These are phyloP conservation scores for Gossypium mustelinum DNA, from an alignment of 345 rosid genomes.

Conservation along the genomic window DNA sequence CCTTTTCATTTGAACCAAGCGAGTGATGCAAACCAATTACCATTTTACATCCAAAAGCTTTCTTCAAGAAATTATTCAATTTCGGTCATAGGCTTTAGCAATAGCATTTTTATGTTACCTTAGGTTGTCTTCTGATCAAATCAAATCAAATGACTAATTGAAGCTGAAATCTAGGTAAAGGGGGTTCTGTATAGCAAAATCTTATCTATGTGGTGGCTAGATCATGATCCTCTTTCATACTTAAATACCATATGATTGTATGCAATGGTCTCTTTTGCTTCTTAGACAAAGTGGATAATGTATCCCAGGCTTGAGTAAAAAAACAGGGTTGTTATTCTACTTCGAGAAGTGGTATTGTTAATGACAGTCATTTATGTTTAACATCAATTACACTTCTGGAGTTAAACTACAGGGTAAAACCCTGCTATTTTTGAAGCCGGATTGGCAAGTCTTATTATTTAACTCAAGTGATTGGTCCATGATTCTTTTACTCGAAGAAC, in stretches of 20 bases:
- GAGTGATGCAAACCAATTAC: no score
- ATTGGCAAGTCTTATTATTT: background rate
- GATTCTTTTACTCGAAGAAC: background rate
- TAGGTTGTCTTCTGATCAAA: background rate
- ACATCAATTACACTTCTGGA: background rate
- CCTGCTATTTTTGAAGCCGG: background rate
- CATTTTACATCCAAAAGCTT: background rate
- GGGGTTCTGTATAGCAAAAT: background rate
- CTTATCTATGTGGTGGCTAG: background rate
- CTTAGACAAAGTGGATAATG: background rate
- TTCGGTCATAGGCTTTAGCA: background rate
- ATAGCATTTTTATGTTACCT: background rate
- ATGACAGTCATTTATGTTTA: no score
- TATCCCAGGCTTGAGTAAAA: background rate
- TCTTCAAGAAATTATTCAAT: background rate
- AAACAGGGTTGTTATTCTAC: background rate
- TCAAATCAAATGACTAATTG: background rate
- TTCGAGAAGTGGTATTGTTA: background rate
- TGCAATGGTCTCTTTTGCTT: background rate
- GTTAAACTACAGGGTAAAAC: background rate
- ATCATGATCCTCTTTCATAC: background rate
- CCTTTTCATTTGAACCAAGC: no score
- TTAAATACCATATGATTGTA: background rate
- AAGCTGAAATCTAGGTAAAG: background rate
- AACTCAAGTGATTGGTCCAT: background rate